A percentile compares a stretch with the other conserved stretches of the same genome.
Evolutionary conservation across 345 rosid species (phyloP).

Genomic region (Aquilaria sinensis): DNA sequence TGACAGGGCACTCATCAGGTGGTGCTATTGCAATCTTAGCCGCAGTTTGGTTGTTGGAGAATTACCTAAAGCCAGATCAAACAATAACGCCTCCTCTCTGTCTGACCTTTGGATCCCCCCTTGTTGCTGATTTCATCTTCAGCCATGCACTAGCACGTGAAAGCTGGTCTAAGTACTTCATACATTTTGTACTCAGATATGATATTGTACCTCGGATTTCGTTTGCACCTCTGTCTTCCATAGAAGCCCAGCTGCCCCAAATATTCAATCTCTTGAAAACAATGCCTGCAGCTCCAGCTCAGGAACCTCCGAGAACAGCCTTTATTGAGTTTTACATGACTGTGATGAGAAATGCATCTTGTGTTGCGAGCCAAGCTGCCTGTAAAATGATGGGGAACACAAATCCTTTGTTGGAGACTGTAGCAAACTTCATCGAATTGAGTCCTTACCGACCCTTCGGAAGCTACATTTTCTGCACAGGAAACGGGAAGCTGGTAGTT

Average conservation of each 20-base stretch:
- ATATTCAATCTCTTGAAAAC: slow-evolving; percentile 26
- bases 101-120: slow-evolving; percentile 84
- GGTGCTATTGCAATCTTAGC: slow-evolving; percentile 70
- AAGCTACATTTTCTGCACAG: slow-evolving; percentile 55
- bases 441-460: slow-evolving; percentile 87
- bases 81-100: slow-evolving; percentile 29
- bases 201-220: slow-evolving; percentile 69
- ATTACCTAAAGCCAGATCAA: slow-evolving; percentile 5
- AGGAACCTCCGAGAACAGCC: slow-evolving; percentile 9
- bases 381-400: slow-evolving; percentile 63
- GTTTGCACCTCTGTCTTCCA: slow-evolving; percentile 46
- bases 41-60: slow-evolving; percentile 60
- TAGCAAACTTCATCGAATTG: slow-evolving; percentile 45
- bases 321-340: slow-evolving; percentile 21
- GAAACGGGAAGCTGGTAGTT: slow-evolving; percentile 33
- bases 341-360: slow-evolving; percentile 53
- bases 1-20: slow-evolving; percentile 81
- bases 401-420: slow-evolving; percentile 49
- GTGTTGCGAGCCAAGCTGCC: slow-evolving; percentile 51
- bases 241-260: slow-evolving; percentile 17
- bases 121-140: slow-evolving; percentile 51
- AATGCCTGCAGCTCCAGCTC: background rate
- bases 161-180: slow-evolving; percentile 54
- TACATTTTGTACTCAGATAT: slow-evolving; percentile 53
- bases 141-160: slow-evolving; percentile 69